A percentile compares a stretch with the other conserved stretches of the same genome.
Evolutionary conservation across 2,329 filamentous ascomycete genomes (phyloP).

Genomic region (Trichophyton rubrum): DNA sequence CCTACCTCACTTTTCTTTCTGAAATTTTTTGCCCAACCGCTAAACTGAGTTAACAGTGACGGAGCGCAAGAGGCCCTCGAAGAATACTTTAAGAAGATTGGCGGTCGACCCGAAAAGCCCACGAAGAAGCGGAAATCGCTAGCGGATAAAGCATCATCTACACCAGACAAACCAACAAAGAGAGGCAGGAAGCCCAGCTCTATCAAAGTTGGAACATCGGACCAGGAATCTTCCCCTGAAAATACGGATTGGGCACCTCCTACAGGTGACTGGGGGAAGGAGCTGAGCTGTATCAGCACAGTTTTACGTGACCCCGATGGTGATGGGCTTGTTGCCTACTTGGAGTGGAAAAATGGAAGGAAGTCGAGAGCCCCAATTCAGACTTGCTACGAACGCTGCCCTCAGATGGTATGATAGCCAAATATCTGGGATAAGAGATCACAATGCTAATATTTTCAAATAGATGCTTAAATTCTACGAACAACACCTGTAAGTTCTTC

Average conservation of each 20-base stretch:
- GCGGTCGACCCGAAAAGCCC: slow-evolving; percentile 27
- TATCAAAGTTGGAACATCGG: background rate
- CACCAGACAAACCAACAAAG: slow-evolving; percentile 19
- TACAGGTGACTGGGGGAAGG: slow-evolving; percentile 31
- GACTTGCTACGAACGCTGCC: slow-evolving; percentile 33
- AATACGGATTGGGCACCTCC: slow-evolving; percentile 18
- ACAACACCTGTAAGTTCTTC: slow-evolving; percentile 32
- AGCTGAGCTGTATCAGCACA: slow-evolving; percentile 33
- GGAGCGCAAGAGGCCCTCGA: slow-evolving; percentile 29
- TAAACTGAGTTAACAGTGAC: slow-evolving; percentile 17
- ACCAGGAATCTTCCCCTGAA: background rate
- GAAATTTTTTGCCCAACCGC: background rate
- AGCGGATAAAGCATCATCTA: slow-evolving; percentile 18
- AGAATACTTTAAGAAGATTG: slow-evolving; percentile 31
- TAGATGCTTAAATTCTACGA: slow-evolving; percentile 41
- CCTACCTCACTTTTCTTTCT: background rate
- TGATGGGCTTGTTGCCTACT: slow-evolving; percentile 26
- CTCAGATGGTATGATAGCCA: slow-evolving; percentile 23
- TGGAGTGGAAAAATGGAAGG: slow-evolving; percentile 35
- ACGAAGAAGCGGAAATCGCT: slow-evolving; percentile 18
- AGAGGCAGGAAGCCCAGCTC: slow-evolving; percentile 16
- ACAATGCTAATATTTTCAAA: background rate
- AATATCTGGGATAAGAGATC: background rate
- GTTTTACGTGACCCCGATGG: slow-evolving; percentile 28
- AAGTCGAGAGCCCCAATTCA: slow-evolving; percentile 32